A percentile compares a stretch with the other conserved stretches of the same genome.
phyloP scores from a whole-genome alignment of 176 grass and related monocot genomes.

The Avena eriantha region DNA sequence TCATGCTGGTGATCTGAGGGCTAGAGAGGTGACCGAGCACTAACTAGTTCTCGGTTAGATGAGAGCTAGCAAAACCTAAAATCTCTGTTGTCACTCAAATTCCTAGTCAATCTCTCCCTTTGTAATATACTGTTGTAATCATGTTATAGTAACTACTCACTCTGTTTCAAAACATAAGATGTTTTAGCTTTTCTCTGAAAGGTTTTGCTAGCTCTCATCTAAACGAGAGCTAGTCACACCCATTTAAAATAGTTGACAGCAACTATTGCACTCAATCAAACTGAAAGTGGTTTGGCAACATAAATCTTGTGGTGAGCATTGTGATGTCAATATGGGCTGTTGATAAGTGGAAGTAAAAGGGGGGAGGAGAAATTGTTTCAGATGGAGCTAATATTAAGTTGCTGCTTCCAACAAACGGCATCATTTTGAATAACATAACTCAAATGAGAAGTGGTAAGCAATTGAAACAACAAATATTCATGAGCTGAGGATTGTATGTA shows the following conservation, averaged over 20 bases:
- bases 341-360: not conserved
- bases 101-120: not conserved
- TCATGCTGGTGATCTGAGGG: too few species aligned
- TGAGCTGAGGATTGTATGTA: not conserved
- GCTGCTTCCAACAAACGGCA: not conserved
- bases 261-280: not conserved
- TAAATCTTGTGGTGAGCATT: not conserved
- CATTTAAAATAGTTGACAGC: not conserved
- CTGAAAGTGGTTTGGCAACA: not conserved
- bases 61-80: too few species aligned
- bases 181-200: too few species aligned
- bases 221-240: too few species aligned
- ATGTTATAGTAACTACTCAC: too few species aligned
- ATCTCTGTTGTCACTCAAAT: not conserved
- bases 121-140: not conserved
- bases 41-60: too few species aligned
- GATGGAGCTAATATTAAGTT: not conserved
- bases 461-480: not conserved
- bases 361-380: not conserved
- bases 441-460: not conserved
- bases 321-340: not conserved
- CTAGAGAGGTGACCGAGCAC: too few species aligned
- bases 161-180: too few species aligned
- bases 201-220: too few species aligned
- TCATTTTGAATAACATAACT: not conserved